Percentiles rank a stretch among this genome's conserved stretches.
Conservation (phyloP, 345 rosid genomes). For the Brassica incana region DNA sequence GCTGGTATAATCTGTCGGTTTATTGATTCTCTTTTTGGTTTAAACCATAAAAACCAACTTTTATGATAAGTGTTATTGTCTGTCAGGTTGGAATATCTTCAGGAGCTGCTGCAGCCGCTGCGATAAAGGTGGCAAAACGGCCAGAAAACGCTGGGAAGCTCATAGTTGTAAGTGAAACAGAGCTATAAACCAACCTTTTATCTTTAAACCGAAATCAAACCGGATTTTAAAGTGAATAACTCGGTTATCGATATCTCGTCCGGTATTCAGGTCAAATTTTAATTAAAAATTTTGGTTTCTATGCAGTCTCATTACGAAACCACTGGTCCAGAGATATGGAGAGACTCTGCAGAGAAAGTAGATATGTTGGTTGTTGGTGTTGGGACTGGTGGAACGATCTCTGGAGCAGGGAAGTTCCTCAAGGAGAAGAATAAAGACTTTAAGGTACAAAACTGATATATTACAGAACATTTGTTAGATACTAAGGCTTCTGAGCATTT, state of each 20-base stretch:
- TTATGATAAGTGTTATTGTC: background rate
- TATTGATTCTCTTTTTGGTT: background rate
- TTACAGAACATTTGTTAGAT: background rate
- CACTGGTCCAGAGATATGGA: constrained; percentile 82
- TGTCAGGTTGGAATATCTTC: constrained; percentile 69
- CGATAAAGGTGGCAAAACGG: constrained; percentile 58
- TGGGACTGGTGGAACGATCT: constrained; percentile 68
- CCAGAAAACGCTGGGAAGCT: constrained; percentile 73
- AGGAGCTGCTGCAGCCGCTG: constrained; percentile 71
- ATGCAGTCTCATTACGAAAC: constrained; percentile 70
- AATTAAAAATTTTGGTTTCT: background rate
- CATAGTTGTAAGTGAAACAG: constrained; percentile 53
- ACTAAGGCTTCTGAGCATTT: constrained; percentile 4
- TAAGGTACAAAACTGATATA: constrained; percentile 36
- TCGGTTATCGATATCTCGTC: background rate
- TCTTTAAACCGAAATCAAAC: background rate
- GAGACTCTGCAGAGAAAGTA: constrained; percentile 53
- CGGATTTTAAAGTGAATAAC: background rate
- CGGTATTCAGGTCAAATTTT: constrained; percentile 27
- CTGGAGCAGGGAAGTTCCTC: constrained; percentile 53
- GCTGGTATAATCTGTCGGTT: constrained; percentile 38
- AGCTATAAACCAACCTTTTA: background rate
- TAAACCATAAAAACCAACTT: background rate
- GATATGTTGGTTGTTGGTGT: constrained; percentile 53
- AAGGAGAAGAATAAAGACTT: constrained; percentile 47